Conservation (phyloP, 495 filamentous ascomycete genomes). For the Baudoinia panamericana region DNA sequence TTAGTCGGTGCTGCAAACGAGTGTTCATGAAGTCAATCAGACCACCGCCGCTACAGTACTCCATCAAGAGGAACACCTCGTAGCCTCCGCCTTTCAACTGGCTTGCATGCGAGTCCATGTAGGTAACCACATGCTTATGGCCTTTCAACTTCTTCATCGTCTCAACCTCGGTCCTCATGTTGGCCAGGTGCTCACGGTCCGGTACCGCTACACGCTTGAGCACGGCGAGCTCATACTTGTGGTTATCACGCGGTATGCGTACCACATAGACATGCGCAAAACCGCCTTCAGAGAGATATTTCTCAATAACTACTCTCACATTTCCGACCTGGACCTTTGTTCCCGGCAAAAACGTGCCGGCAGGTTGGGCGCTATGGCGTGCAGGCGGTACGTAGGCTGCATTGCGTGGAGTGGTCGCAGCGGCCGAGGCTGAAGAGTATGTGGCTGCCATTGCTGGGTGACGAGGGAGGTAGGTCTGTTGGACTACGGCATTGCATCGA, state of each 20-base stretch:
- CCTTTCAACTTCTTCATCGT: constrained; percentile 99
- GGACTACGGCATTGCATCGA: constrained; percentile 2
- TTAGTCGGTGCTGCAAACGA: constrained; percentile 85
- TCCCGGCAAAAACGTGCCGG: constrained; percentile 81
- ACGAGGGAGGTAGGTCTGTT: too few species aligned
- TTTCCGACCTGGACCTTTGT: constrained; percentile 92
- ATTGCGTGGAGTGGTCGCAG: constrained; percentile 19
- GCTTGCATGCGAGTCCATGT: constrained; percentile 94
- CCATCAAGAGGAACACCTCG: constrained; percentile 97
- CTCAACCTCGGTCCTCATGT: constrained; percentile 96
- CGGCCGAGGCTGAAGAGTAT: constrained; percentile 21
- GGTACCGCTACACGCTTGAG: constrained; percentile 96
- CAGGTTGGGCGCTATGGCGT: constrained; percentile 45
- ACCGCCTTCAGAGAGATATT: constrained; percentile 94
- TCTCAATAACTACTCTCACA: constrained; percentile 90
- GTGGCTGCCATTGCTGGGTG: constrained; percentile 16
- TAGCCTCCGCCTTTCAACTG: constrained; percentile 86
- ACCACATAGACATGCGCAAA: constrained; percentile 98
- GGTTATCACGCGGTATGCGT: constrained; percentile 60
- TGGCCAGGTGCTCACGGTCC: constrained; percentile 82
- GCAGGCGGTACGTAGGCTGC: constrained; percentile 21
- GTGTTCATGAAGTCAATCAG: constrained; percentile 99
- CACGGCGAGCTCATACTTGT: constrained; percentile 75
- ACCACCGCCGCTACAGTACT: constrained; percentile 72
- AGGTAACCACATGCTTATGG: constrained; percentile 88